Evolutionary conservation across 2,329 filamentous ascomycete genomes (phyloP).

Genomic region (Aspergillus sclerotialis): DNA sequence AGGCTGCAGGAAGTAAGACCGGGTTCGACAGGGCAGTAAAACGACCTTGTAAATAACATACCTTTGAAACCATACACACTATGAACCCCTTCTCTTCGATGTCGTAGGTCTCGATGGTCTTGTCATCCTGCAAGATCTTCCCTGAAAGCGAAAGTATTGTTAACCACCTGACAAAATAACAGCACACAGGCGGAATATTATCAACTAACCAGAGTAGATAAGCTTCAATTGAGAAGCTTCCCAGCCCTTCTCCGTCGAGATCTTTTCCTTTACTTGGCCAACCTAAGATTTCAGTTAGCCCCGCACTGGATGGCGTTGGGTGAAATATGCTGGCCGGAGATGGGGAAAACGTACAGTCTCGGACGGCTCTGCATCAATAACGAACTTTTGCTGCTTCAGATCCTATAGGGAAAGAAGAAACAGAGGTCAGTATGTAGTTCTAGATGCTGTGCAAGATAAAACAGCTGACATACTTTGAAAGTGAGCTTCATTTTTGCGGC

Average conservation of each 20-base stretch:
- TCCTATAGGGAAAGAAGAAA: slow-evolving; percentile 52
- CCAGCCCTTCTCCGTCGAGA: slow-evolving; percentile 88
- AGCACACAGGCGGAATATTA: background rate
- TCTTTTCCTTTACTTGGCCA: slow-evolving; percentile 85
- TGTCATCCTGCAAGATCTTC: slow-evolving; percentile 97
- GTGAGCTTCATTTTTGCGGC: slow-evolving; percentile 59
- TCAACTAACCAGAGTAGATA: slow-evolving; percentile 82
- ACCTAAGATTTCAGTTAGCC: slow-evolving; percentile 54
- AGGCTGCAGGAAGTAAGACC: slow-evolving; percentile 47
- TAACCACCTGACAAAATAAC: slow-evolving; percentile 5
- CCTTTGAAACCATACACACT: slow-evolving; percentile 97
- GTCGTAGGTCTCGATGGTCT: slow-evolving; percentile 92
- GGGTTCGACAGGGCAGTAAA: slow-evolving; percentile 2
- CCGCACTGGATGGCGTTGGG: slow-evolving; percentile 20
- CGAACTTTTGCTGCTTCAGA: slow-evolving; percentile 97
- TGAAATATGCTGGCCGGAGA: slow-evolving; percentile 6
- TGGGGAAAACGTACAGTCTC: slow-evolving; percentile 63
- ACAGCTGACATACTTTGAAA: slow-evolving; percentile 52
- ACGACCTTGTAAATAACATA: slow-evolving; percentile 33
- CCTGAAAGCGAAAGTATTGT: slow-evolving; percentile 46
- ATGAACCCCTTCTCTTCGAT: slow-evolving; percentile 99
- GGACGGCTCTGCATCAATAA: slow-evolving; percentile 85
- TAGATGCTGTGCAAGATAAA: slow-evolving; percentile 14
- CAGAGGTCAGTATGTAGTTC: slow-evolving; percentile 12
- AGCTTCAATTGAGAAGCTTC: slow-evolving; percentile 85